Evolutionary conservation across 2,329 filamentous ascomycete genomes (phyloP).

Genomic region (Botrytis aclada): DNA sequence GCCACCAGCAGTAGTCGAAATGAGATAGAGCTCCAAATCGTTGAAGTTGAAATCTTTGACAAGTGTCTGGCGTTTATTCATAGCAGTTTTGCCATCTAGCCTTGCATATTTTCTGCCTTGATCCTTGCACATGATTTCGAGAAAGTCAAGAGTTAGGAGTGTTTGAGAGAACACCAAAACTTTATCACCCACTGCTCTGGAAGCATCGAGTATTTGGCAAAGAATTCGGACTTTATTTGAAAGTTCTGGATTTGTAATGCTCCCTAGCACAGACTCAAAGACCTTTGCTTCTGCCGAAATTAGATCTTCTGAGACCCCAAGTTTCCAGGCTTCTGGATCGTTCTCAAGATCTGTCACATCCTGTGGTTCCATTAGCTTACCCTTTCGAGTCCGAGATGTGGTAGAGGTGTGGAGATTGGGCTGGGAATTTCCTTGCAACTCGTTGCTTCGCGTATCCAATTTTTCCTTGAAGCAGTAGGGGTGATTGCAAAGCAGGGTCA

Average conservation of each 20-base stretch:
- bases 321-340: conserved; percentile 33
- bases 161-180: conserved; percentile 79
- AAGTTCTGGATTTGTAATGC: conserved; percentile 45
- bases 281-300: conserved; percentile 24
- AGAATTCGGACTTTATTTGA: conserved; percentile 70
- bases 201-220: conserved; percentile 65
- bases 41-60: conserved; percentile 67
- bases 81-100: conserved; percentile 64
- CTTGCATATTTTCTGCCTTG: conserved; percentile 51
- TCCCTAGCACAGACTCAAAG: conserved; percentile 9
- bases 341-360: conserved; percentile 22
- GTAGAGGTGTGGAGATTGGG: neutral
- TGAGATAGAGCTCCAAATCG: conserved; percentile 62
- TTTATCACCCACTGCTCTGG: conserved; percentile 62
- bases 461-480: conserved; percentile 47
- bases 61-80: conserved; percentile 56
- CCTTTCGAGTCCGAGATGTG: neutral
- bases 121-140: conserved; percentile 54
- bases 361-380: neutral
- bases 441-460: conserved; percentile 42
- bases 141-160: conserved; percentile 64
- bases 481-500: conserved; percentile 57
- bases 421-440: conserved; percentile 26
- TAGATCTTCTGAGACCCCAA: conserved; percentile 31
- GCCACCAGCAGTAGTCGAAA: conserved; percentile 80